Conservation (phyloP, 2,329 filamentous ascomycete genomes). For the Colletotrichum graminicola region DNA sequence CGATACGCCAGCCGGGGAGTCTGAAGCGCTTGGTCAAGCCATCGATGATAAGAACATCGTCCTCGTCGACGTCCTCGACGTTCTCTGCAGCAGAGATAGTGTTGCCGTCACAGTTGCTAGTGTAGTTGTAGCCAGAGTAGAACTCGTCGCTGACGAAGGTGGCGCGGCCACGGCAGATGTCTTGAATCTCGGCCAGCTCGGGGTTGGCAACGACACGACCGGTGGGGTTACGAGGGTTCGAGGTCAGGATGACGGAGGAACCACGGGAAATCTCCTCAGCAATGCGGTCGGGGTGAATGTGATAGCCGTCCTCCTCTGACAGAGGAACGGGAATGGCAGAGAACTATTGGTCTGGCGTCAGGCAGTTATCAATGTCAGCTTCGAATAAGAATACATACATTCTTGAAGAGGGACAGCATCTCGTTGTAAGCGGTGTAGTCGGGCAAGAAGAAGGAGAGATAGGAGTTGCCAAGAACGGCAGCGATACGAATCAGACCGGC, state of each 20-base stretch:
- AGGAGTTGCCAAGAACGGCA: slow-evolving; percentile 91
- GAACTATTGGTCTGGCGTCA: slow-evolving; percentile 66
- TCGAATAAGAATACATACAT: slow-evolving; percentile 62
- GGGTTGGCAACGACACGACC: slow-evolving; percentile 88
- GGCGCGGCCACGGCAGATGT: slow-evolving; percentile 89
- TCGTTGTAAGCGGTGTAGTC: slow-evolving; percentile 98
- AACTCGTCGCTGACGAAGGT: slow-evolving; percentile 97
- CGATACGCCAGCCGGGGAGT: slow-evolving; percentile 94
- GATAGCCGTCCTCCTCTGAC: slow-evolving; percentile 87
- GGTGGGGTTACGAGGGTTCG: slow-evolving; percentile 95
- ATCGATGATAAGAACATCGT: slow-evolving; percentile 94
- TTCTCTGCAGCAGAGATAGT: slow-evolving; percentile 93
- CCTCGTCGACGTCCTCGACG: slow-evolving; percentile 87
- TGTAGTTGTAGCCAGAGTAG: slow-evolving; percentile 97
- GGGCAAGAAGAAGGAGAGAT: slow-evolving; percentile 93
- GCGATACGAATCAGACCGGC: slow-evolving; percentile 95
- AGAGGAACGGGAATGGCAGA: slow-evolving; percentile 89
- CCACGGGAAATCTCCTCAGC: slow-evolving; percentile 90
- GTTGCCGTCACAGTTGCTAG: slow-evolving; percentile 87
- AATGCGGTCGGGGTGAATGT: slow-evolving; percentile 94
- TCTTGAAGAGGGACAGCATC: slow-evolving; percentile 95
- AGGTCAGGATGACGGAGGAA: slow-evolving; percentile 90
- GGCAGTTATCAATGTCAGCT: background rate
- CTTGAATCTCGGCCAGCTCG: slow-evolving; percentile 90
- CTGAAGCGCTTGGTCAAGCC: slow-evolving; percentile 97